Evolutionary conservation across 805 yeast genomes (phyloP).

Genomic region (Saccharomycopsis babjevae): DNA sequence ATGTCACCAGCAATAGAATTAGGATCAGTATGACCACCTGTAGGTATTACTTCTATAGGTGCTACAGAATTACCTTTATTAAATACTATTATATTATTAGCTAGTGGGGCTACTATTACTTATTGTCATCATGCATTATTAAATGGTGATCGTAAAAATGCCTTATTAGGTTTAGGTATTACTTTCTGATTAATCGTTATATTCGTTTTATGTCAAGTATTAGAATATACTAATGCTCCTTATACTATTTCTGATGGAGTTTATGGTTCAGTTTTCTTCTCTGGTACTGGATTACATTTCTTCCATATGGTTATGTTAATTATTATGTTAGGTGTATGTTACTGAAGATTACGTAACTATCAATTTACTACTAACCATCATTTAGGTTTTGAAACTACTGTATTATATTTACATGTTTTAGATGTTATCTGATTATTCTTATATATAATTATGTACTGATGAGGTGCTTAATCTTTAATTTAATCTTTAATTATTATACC

Average conservation of each 20-base stretch:
- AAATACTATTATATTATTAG: conserved; percentile 24
- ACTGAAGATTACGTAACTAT: conserved; percentile 20
- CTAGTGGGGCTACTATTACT: conserved; percentile 23
- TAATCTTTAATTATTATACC: background rate
- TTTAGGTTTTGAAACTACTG: conserved; percentile 22
- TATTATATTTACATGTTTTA: conserved; percentile 22
- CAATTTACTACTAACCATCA: conserved; percentile 23
- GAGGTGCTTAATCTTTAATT: conserved; percentile 20
- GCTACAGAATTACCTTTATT: conserved; percentile 24
- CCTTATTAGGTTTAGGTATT: conserved; percentile 20
- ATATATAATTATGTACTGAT: conserved; percentile 22
- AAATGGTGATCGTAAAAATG: conserved; percentile 17
- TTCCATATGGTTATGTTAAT: conserved; percentile 22
- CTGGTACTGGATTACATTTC: conserved; percentile 23
- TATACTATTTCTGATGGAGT: conserved; percentile 24
- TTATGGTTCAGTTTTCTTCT: conserved; percentile 22
- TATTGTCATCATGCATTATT: conserved; percentile 23
- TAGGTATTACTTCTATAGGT: conserved; percentile 20
- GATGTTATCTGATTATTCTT: conserved; percentile 25
- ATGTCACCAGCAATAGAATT: conserved; percentile 22
- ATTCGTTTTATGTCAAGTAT: conserved; percentile 22
- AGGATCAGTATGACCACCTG: conserved; percentile 23
- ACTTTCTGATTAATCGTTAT: conserved; percentile 22
- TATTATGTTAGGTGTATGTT: conserved; percentile 19
- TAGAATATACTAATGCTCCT: conserved; percentile 22